Evolutionary conservation across 2,329 filamentous ascomycete species (phyloP), one percentile per base, ranked within the genome.

Genomic region (Fusarium tuaranense): DNA sequence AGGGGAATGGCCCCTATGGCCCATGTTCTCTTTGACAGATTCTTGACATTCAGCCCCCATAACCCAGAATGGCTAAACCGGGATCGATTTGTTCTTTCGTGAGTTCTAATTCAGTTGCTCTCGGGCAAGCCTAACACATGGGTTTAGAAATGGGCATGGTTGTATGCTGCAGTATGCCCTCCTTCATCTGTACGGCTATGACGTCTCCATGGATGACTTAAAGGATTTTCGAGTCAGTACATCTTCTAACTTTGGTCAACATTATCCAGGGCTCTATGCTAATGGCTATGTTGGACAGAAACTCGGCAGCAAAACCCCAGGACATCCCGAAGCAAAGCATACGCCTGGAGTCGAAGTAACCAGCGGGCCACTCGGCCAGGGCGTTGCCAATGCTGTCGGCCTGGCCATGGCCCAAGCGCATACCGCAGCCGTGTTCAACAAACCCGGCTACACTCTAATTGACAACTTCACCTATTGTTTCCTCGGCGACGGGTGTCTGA

Each of bases 111-210:
- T 25, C 8, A 25, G 34, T 44, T 5, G 48, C 36, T n/a, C 34
- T 25, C 44, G 32, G 32, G 32, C 9, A 41, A 60, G 66, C 66
- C 65, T 78, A 66, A 78, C 73, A 22, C 22, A 20, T 65, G 48
- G 22, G 63, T 61, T 18, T 63, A 98, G 95, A 73, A 99, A 99
- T 89, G 97, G 97, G 80, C 97, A 99, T 88, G 97, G 93, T 80
- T 99, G 97, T 91, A 98, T 99, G 95, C 94, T 99, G 71, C 97
- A 98, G 86, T 99, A 99, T 92, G 94, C 96, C 82, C 91, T 99
- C 79, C 93, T 99, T 81, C 97, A 99, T 89, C 90, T 99, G 67
- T 98, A 95, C 86, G 97, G 97, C 85, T 99, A 97, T 85, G 91
- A 87, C 74, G 80, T 99, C 79, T 90, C 91, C 81, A 88, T 99